phyloP scores from a whole-genome alignment of 2,329 filamentous ascomycete genomes.

The Aspergillus transmontanensis region DNA sequence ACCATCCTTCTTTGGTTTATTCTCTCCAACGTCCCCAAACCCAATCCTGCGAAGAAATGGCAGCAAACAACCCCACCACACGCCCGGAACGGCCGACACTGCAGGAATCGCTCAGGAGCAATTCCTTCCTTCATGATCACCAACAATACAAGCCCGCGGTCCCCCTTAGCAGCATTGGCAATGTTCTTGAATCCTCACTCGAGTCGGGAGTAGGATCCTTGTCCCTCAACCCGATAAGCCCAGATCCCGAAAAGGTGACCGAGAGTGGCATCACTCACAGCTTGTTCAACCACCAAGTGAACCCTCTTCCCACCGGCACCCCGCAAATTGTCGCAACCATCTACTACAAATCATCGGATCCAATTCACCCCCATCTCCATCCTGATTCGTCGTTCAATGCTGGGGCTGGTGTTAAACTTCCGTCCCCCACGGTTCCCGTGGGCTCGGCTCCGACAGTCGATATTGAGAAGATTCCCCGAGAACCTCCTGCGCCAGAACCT shows the following conservation, averaged over 20 bases:
- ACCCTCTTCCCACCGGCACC: constrained; percentile 42
- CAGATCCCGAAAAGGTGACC: constrained; percentile 44
- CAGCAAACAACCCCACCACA: constrained; percentile 26
- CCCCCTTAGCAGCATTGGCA: constrained; percentile 37
- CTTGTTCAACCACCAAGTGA: constrained; percentile 47
- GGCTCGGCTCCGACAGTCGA: constrained; percentile 55
- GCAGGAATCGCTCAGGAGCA: constrained; percentile 45
- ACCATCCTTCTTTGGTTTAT: constrained; percentile 5
- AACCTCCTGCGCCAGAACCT: constrained; percentile 56
- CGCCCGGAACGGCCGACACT: constrained; percentile 45
- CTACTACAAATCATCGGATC: constrained; percentile 50
- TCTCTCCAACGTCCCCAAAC: neutral
- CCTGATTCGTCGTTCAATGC: constrained; percentile 48
- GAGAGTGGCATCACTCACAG: constrained; percentile 51
- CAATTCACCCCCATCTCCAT: constrained; percentile 50
- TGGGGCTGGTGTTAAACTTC: constrained; percentile 40
- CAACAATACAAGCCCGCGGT: constrained; percentile 50
- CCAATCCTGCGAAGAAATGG: constrained; percentile 27
- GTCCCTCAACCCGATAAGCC: constrained; percentile 39
- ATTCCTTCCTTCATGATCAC: constrained; percentile 51
- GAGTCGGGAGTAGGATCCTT: constrained; percentile 29
- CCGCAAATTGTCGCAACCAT: constrained; percentile 51
- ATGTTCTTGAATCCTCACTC: constrained; percentile 36
- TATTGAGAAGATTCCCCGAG: constrained; percentile 56
- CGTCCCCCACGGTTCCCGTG: constrained; percentile 43